These are phyloP conservation scores for Arthrobotrys megalospora DNA, from an alignment of 2,329 filamentous ascomycete genomes.

Conservation along the genomic window DNA sequence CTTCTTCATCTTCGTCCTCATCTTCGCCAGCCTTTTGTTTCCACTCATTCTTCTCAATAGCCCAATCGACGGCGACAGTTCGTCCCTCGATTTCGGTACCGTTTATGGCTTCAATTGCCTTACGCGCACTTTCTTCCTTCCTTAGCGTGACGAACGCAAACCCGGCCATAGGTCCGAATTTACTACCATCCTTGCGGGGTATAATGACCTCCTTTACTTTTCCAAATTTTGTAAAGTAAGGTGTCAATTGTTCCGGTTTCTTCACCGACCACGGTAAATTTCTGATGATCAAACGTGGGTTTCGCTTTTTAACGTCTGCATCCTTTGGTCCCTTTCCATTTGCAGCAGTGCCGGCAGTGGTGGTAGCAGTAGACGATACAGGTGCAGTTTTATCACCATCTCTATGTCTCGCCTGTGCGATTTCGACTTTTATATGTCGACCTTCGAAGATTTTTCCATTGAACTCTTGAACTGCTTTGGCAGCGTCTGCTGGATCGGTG, in stretches of 20 bases:
- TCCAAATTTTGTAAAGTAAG: constrained; percentile 87
- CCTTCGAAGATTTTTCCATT: constrained; percentile 84
- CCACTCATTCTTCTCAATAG: constrained; percentile 92
- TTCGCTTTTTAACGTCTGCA: constrained; percentile 74
- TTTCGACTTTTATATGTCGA: constrained; percentile 85
- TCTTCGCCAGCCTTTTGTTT: constrained; percentile 74
- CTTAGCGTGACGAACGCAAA: constrained; percentile 94
- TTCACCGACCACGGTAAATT: constrained; percentile 98
- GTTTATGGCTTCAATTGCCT: constrained; percentile 86
- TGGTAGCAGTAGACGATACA: constrained; percentile 32
- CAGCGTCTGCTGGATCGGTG: constrained; percentile 90
- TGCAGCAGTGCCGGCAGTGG: constrained; percentile 66
- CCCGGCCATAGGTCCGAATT: constrained; percentile 76
- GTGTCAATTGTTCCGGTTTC: constrained; percentile 81
- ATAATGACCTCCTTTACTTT: constrained; percentile 91
- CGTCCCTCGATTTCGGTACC: constrained; percentile 91
- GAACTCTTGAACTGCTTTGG: constrained; percentile 83
- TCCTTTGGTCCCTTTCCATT: constrained; percentile 67
- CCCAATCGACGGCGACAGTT: constrained; percentile 94
- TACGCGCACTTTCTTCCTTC: constrained; percentile 90
- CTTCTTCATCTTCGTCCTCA: constrained; percentile 69
- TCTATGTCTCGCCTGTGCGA: constrained; percentile 87
- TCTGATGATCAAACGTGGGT: constrained; percentile 86
- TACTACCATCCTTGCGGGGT: constrained; percentile 80
- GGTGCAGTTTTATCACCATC: constrained; percentile 66